phyloP scores from a whole-genome alignment of 768 basidiomycete species.

The Macrocybe gigantea region DNA sequence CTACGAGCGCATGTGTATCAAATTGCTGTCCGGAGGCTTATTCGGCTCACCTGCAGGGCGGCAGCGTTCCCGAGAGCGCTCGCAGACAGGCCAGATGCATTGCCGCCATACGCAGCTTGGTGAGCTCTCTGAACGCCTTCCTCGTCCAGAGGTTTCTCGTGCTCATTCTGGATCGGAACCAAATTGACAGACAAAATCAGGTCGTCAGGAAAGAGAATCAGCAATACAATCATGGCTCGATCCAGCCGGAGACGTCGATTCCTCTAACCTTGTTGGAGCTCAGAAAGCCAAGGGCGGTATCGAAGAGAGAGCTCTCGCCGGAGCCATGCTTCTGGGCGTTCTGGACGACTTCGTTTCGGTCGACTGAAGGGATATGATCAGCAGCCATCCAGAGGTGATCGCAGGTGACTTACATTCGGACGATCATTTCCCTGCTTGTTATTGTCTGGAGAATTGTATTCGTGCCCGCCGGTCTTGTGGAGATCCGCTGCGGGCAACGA shows the following conservation, averaged over 20 bases:
- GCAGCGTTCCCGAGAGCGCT: conserved; percentile 70
- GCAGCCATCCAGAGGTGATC: not conserved
- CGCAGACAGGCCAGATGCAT: conserved; percentile 49
- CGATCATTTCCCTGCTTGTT: conserved; percentile 16
- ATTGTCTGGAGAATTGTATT: conserved; percentile 56
- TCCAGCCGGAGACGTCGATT: too few relatives aligned
- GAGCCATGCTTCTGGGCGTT: conserved; percentile 51
- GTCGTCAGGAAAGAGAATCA: not conserved
- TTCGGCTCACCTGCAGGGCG: conserved; percentile 53
- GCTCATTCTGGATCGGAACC: conserved; percentile 33
- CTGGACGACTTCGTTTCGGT: conserved; percentile 56
- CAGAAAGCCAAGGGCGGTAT: conserved; percentile 47
- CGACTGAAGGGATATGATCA: conserved; percentile 32
- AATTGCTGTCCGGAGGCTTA: not conserved
- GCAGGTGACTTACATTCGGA: conserved; percentile 21
- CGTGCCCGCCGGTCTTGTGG: conserved; percentile 56
- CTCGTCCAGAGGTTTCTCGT: conserved; percentile 62
- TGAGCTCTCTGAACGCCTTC: conserved; percentile 59
- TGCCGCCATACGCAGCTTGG: conserved; percentile 51
- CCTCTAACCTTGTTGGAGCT: conserved; percentile 42
- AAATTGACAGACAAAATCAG: too few relatives aligned
- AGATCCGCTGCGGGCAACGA: conserved; percentile 28
- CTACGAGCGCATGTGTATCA: conserved; percentile 23
- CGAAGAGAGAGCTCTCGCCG: conserved; percentile 53
- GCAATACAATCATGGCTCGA: not conserved